phyloP scores from a whole-genome alignment of 495 filamentous ascomycete genomes.

The Penicillium cosmopolitanum region DNA sequence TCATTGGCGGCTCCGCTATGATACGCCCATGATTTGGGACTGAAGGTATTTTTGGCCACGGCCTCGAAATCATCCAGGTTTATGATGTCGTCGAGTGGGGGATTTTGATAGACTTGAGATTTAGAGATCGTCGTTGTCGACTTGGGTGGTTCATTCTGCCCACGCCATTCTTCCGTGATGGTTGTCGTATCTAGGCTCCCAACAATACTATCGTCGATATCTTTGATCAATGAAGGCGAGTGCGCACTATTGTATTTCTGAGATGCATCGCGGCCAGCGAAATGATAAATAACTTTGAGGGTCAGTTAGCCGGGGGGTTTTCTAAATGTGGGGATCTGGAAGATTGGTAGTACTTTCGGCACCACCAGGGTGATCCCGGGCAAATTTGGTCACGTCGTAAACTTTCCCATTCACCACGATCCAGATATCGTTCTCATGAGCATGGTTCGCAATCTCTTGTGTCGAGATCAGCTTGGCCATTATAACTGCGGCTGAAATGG shows the following conservation, averaged over 20 bases:
- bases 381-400: conserved; percentile 17
- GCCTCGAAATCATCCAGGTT: conserved; percentile 62
- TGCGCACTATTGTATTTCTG: conserved; percentile 13
- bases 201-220: conserved; percentile 7
- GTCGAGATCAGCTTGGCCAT: conserved; percentile 29
- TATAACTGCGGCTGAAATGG: background rate
- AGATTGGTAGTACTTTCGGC: conserved; percentile 4
- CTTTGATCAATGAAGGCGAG: conserved; percentile 13
- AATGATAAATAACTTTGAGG: conserved; percentile 11
- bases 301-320: background rate
- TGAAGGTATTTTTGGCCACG: conserved; percentile 57
- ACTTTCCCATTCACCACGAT: conserved; percentile 18
- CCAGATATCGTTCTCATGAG: conserved; percentile 19
- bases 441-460: conserved; percentile 13
- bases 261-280: conserved; percentile 12
- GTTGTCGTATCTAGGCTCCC: conserved; percentile 10
- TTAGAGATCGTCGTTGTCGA: background rate
- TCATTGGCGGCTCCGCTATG: conserved; percentile 75
- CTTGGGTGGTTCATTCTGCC: background rate
- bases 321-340: background rate
- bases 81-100: conserved; percentile 9
- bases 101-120: background rate
- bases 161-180: conserved; percentile 9
- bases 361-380: conserved; percentile 12
- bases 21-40: conserved; percentile 72